phyloP scores from a whole-genome alignment of 768 basidiomycete species.

The Kwoniella sp. region DNA sequence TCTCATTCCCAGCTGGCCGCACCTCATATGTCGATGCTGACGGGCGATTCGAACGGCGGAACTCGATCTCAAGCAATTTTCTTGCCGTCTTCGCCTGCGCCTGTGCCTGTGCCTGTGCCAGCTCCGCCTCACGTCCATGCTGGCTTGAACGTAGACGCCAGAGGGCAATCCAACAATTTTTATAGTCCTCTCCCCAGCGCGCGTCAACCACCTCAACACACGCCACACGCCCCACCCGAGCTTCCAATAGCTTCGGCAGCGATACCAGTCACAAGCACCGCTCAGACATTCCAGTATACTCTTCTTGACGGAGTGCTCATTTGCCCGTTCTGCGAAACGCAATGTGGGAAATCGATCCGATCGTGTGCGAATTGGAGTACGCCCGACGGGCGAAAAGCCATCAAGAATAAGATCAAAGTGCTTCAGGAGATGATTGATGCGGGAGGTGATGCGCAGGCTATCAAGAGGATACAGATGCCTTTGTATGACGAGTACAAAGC shows the following conservation, averaged over 20 bases:
- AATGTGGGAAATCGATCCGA: slow-evolving; percentile 11
- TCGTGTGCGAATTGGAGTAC: slow-evolving; percentile 7
- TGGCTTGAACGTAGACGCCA: too few species aligned
- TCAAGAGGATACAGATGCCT: not conserved
- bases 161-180: too few species aligned
- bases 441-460: not conserved
- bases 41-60: not conserved
- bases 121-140: too few species aligned
- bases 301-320: not conserved
- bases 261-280: not conserved
- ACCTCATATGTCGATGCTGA: not conserved
- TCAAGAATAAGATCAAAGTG: slow-evolving; percentile 18
- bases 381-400: slow-evolving; percentile 13
- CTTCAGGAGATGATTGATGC: slow-evolving; percentile 3
- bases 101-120: too few species aligned
- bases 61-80: not conserved
- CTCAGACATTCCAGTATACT: not conserved
- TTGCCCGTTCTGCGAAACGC: slow-evolving; percentile 21
- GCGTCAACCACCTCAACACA: too few species aligned
- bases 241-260: not conserved
- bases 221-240: too few species aligned
- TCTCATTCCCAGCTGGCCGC: not conserved
- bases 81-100: not conserved
- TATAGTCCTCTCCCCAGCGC: too few species aligned
- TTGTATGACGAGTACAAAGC: slow-evolving; percentile 15